Conservation (phyloP, 2,329 filamentous ascomycete genomes). For the Fusarium fujikuroi region DNA sequence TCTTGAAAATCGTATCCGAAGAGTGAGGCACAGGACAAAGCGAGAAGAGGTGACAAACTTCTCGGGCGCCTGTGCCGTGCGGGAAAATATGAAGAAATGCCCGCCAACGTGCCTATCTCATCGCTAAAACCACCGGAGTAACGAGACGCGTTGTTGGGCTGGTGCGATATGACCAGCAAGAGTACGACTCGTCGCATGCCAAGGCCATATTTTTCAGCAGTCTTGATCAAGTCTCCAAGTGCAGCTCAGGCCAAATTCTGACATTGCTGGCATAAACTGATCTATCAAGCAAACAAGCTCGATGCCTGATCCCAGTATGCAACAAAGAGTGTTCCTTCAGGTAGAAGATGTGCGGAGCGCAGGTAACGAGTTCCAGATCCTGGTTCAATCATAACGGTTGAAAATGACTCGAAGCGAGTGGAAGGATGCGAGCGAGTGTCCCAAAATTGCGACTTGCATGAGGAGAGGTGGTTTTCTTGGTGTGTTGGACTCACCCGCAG, state of each 20-base stretch:
- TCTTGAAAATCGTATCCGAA: neutral
- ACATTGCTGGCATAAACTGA: slow-evolving; percentile 9
- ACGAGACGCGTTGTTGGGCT: neutral
- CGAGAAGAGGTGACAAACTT: neutral
- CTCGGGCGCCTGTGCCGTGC: neutral
- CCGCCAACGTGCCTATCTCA: neutral
- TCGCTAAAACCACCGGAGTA: neutral
- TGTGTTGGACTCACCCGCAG: slow-evolving; percentile 23
- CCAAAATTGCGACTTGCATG: slow-evolving; percentile 29
- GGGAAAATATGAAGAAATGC: neutral
- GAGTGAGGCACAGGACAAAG: slow-evolving; percentile 1
- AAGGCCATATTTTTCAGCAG: slow-evolving; percentile 11
- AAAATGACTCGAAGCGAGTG: slow-evolving; percentile 12
- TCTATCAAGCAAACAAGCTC: slow-evolving; percentile 24
- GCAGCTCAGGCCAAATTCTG: slow-evolving; percentile 2
- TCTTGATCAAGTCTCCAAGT: neutral
- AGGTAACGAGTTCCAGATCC: neutral
- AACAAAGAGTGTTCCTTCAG: slow-evolving; percentile 1
- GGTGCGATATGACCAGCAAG: neutral
- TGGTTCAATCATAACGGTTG: slow-evolving; percentile 14
- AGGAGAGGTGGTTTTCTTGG: slow-evolving; percentile 3
- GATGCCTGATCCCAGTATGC: slow-evolving; percentile 27
- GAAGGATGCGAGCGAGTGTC: slow-evolving; percentile 8
- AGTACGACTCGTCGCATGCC: slow-evolving; percentile 5
- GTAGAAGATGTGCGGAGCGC: slow-evolving; percentile 3